Evolutionary conservation across 2,329 filamentous ascomycete species (phyloP).

Genomic region (Hypoxylon sp.): DNA sequence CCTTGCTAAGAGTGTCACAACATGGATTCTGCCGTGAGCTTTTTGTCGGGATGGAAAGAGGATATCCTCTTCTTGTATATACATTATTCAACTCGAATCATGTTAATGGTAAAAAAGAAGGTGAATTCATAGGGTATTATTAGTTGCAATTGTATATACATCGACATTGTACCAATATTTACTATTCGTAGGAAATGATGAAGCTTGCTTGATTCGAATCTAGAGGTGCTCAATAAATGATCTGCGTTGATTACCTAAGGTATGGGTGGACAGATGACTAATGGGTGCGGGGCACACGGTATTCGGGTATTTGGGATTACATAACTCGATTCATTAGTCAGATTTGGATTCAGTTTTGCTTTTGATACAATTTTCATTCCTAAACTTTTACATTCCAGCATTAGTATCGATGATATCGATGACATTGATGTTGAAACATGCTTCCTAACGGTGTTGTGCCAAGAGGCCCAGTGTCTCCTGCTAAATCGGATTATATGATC

Average conservation of each 20-base stretch:
- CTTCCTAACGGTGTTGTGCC: not conserved
- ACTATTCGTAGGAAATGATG: too few relatives aligned
- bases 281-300: too few relatives aligned
- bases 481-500: not conserved
- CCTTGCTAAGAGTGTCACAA: slow-evolving; percentile 56
- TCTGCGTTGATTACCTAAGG: too few relatives aligned
- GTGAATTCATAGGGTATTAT: not conserved
- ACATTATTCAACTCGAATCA: not conserved
- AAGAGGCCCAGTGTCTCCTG: not conserved
- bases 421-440: slow-evolving; percentile 1
- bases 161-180: too few relatives aligned
- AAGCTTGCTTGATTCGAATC: too few relatives aligned
- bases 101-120: not conserved
- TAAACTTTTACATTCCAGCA: not conserved
- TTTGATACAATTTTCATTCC: too few relatives aligned
- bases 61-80: slow-evolving; percentile 15
- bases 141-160: not conserved
- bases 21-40: slow-evolving; percentile 57
- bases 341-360: too few relatives aligned
- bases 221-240: too few relatives aligned
- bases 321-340: too few relatives aligned
- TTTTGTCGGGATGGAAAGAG: not conserved
- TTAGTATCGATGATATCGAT: too few relatives aligned
- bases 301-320: too few relatives aligned
- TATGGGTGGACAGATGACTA: too few relatives aligned